These are phyloP conservation scores for Crepidotus sp. DNA, from an alignment of 1,284 basidiomycete genomes.

Conservation along the genomic window DNA sequence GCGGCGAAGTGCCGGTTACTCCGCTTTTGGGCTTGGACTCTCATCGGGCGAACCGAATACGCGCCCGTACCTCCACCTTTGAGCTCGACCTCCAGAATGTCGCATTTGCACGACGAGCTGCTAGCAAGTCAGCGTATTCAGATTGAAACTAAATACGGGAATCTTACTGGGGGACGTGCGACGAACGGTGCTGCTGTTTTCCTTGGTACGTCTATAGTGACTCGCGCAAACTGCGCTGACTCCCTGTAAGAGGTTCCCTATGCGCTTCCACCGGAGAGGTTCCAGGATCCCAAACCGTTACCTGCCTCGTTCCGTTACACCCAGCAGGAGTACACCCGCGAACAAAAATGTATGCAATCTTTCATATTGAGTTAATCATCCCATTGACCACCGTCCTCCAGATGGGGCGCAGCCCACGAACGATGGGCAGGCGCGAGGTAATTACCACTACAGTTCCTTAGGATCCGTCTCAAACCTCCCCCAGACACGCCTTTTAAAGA, in stretches of 20 bases:
- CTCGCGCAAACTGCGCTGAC: neutral
- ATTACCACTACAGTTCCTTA: neutral
- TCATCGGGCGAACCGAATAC: neutral
- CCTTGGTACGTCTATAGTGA: conserved; percentile 37
- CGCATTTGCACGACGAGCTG: conserved; percentile 45
- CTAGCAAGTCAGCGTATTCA: conserved; percentile 32
- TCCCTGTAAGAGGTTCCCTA: conserved; percentile 57
- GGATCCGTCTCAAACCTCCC: neutral
- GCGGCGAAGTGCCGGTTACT: too few species aligned
- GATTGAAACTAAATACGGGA: conserved; percentile 47
- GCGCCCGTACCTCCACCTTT: neutral
- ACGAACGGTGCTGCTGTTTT: conserved; percentile 53
- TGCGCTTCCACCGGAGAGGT: conserved; percentile 52
- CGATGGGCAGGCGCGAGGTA: conserved; percentile 53
- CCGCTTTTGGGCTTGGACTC: conserved; percentile 1
- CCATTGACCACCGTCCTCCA: conserved; percentile 20
- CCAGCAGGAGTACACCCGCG: conserved; percentile 49
- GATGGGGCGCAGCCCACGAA: conserved; percentile 54
- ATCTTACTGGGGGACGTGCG: conserved; percentile 48
- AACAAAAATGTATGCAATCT: conserved; percentile 39
- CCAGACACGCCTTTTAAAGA: conserved; percentile 40
- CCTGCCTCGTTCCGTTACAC: conserved; percentile 50
- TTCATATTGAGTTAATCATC: neutral
- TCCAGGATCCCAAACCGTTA: conserved; percentile 52
- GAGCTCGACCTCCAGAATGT: neutral